Base-by-base conservation (phyloP, 2,329 filamentous ascomycete genomes). In the Fusarium chaquense region DNA sequence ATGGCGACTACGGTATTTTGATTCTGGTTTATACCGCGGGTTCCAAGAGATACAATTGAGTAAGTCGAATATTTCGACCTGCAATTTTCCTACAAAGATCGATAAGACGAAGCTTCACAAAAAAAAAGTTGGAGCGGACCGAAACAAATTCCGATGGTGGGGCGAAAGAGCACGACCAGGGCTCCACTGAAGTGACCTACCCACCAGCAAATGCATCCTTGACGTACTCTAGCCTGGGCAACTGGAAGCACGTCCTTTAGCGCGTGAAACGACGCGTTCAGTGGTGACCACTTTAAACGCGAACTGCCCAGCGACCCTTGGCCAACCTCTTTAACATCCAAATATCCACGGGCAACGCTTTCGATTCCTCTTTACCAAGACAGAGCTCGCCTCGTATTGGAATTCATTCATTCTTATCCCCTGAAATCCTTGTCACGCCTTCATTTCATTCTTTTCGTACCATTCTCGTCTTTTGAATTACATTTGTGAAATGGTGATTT, bases 131-230 rank as follows among this genome's bases (percentile, higher is more conserved):
- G 68, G 65, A 71, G 66, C 72, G 74, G 77, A 71, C 76, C 71
- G 73, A 75, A 64, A 66, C 59, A 78, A 80, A 79, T 65, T 79
- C 78, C 77, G 79, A 35, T 68, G 58, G 75, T 78, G 76, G 77
- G 76, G 72, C 70, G 24, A 26, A 18, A 33, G 52, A 18, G 20
- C 38, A 40, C n/a, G 6, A 10, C 20, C 13, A 20, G 20, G 20
- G 20, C 20, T 12, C 10, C 28, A 66, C 70, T 20, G 20, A 20
- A 71, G 75, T 73, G 75, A 65, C 55, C 16, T 26, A 38, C 46
- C 28, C 26, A 16, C 41, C 32, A 32, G 26, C n/a, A 38, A 44
- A 45, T 16, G 33, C 10, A 74, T 73, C 59, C 73, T 70, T 75
- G 73, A 74, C 65, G 68, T 67, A 52, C 46, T 33, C 12, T 32